Evolutionary conservation across 805 yeast genomes (phyloP).

Genomic region (Yamadazyma kitorensis): DNA sequence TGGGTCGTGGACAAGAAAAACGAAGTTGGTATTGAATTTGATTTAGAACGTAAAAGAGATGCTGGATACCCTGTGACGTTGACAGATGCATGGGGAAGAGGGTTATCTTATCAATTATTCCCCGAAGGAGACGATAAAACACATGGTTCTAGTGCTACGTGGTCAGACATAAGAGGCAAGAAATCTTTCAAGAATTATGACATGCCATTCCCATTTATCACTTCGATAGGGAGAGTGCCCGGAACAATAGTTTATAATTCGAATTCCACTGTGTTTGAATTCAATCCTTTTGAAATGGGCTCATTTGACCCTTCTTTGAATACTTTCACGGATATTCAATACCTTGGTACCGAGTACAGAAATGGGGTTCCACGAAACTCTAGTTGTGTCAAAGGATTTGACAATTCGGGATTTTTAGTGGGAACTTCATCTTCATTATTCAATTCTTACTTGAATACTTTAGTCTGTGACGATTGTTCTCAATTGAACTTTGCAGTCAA

Average conservation of each 20-base stretch:
- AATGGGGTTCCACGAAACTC: slow-evolving; percentile 28
- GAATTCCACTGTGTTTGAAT: slow-evolving; percentile 39
- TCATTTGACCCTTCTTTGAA: slow-evolving; percentile 39
- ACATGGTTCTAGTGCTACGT: slow-evolving; percentile 23
- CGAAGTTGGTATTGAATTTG: slow-evolving; percentile 48
- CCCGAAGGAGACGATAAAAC: slow-evolving; percentile 22
- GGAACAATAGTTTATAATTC: slow-evolving; percentile 26
- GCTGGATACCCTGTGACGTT: slow-evolving; percentile 71
- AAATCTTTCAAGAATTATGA: slow-evolving; percentile 29
- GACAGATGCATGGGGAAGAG: slow-evolving; percentile 81
- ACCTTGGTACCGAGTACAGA: slow-evolving; percentile 32
- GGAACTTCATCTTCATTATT: slow-evolving; percentile 42
- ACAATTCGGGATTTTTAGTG: slow-evolving; percentile 37
- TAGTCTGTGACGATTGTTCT: slow-evolving; percentile 32
- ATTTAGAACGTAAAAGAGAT: slow-evolving; percentile 37
- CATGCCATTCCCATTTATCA: slow-evolving; percentile 40
- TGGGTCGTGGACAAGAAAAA: slow-evolving; percentile 20
- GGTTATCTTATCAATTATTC: slow-evolving; percentile 65
- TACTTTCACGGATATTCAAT: slow-evolving; percentile 35
- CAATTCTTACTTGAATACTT: slow-evolving; percentile 31
- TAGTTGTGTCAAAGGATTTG: slow-evolving; percentile 33
- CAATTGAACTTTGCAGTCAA: slow-evolving; percentile 23
- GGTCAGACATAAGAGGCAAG: slow-evolving; percentile 31
- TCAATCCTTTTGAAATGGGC: slow-evolving; percentile 43
- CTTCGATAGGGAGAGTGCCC: slow-evolving; percentile 36